phyloP scores from a whole-genome alignment of 2,329 filamentous ascomycete genomes.

The Cladosporium colombiae region DNA sequence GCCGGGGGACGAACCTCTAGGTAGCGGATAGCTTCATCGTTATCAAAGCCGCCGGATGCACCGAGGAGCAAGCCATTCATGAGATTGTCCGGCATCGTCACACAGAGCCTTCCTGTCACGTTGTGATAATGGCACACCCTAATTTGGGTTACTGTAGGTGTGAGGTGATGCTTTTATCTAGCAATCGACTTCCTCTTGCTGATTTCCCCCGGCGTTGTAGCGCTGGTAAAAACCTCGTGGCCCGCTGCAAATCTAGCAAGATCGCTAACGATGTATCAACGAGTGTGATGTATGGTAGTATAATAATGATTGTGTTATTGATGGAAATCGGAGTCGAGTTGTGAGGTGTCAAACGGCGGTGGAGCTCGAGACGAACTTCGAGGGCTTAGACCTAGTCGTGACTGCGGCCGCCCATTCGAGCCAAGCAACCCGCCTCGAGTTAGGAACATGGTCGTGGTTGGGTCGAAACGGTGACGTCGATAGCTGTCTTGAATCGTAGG shows the following conservation, averaged over 20 bases:
- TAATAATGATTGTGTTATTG: background rate
- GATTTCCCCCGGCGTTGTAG: background rate
- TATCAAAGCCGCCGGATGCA: background rate
- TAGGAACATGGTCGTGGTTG: background rate
- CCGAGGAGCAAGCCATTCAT: background rate
- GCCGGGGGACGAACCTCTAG: background rate
- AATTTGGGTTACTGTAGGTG: background rate
- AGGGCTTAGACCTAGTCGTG: background rate
- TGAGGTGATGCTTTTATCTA: background rate
- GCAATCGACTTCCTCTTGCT: background rate
- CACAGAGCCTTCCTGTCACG: too few species aligned
- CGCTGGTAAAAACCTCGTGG: too few species aligned
- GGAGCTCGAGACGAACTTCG: background rate
- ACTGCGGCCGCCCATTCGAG: background rate
- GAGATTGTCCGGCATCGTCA: too few species aligned
- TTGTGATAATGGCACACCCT: background rate
- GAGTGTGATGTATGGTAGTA: background rate
- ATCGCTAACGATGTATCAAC: background rate
- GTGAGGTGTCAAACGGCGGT: background rate
- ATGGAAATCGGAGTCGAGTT: background rate
- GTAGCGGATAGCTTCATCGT: background rate
- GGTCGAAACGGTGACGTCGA: background rate
- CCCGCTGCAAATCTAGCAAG: too few species aligned
- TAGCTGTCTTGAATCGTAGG: background rate
- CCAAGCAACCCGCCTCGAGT: background rate